phyloP scores from a whole-genome alignment of 2,329 filamentous ascomycete species.

The Exophiala viscosa region DNA sequence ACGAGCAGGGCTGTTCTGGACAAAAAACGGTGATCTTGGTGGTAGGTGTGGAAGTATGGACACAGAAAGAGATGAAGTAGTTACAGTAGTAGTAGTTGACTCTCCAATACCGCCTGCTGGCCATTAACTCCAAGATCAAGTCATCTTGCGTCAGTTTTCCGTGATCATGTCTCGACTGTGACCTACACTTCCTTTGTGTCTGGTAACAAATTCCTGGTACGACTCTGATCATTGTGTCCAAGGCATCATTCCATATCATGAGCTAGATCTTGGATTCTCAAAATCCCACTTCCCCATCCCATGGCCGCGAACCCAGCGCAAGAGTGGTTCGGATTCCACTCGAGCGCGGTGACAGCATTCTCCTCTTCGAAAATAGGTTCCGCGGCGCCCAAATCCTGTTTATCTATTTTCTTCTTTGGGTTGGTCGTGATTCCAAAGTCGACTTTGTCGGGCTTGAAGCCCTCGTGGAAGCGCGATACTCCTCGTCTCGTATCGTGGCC shows the following conservation, averaged over 20 bases:
- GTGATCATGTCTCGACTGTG: too few species aligned
- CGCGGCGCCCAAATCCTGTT: slow-evolving; percentile 23
- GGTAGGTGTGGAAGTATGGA: background rate
- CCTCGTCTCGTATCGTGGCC: slow-evolving; percentile 30
- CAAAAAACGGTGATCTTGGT: background rate
- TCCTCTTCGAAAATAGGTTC: slow-evolving; percentile 58
- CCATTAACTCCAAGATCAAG: too few species aligned
- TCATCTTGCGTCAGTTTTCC: too few species aligned
- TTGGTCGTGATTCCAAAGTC: slow-evolving; percentile 24
- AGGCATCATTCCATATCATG: slow-evolving; percentile 20
- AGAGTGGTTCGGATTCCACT: slow-evolving; percentile 66
- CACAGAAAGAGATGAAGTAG: too few species aligned
- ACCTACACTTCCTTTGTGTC: too few species aligned
- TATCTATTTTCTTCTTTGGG: slow-evolving; percentile 5
- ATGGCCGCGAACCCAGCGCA: slow-evolving; percentile 65
- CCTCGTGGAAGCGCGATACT: slow-evolving; percentile 43
- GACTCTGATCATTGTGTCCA: too few species aligned
- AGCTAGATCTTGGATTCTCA: slow-evolving; percentile 64
- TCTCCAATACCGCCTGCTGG: too few species aligned
- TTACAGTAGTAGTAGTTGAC: too few species aligned
- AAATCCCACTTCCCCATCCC: slow-evolving; percentile 63
- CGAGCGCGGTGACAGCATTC: slow-evolving; percentile 59
- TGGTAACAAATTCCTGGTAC: too few species aligned
- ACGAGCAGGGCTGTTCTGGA: background rate
- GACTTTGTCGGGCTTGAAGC: slow-evolving; percentile 40